Conservation (phyloP, 495 filamentous ascomycete species). For the Staphylotrichum longicolle region DNA sequence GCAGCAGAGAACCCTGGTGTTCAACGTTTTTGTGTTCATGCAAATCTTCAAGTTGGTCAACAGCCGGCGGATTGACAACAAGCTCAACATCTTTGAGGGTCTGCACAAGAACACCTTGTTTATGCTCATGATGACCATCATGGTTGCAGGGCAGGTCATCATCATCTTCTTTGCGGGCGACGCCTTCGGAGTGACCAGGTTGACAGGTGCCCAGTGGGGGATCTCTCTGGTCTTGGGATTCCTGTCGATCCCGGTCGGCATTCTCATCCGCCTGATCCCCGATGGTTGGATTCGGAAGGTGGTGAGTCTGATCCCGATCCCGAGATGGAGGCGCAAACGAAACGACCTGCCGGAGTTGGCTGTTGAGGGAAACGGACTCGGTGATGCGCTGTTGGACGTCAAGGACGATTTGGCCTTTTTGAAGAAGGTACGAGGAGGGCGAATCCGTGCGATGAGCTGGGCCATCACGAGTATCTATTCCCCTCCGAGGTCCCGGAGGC, state of each 20-base stretch:
- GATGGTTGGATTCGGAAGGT: slow-evolving; percentile 6
- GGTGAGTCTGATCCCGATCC: neutral
- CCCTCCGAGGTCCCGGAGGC: no score
- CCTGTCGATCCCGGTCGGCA: slow-evolving; percentile 21
- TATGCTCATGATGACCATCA: slow-evolving; percentile 72
- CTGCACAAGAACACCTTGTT: slow-evolving; percentile 74
- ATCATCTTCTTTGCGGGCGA: slow-evolving; percentile 70
- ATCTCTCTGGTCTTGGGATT: slow-evolving; percentile 21
- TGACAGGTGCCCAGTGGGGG: slow-evolving; percentile 63
- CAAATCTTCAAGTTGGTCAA: slow-evolving; percentile 68
- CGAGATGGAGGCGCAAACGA: neutral
- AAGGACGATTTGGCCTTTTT: slow-evolving; percentile 12
- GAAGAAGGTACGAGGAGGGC: slow-evolving; percentile 14
- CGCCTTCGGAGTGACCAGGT: slow-evolving; percentile 61
- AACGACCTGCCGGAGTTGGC: neutral
- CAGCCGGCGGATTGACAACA: slow-evolving; percentile 73
- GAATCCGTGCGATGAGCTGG: neutral
- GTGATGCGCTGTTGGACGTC: slow-evolving; percentile 3
- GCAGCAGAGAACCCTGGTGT: slow-evolving; percentile 63
- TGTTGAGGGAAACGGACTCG: neutral
- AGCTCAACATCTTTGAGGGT: slow-evolving; percentile 85
- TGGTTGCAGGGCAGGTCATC: slow-evolving; percentile 76
- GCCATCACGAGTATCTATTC: neutral
- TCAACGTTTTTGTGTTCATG: slow-evolving; percentile 92
- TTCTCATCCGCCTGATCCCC: slow-evolving; percentile 21